Evolutionary conservation across 441 rosid species (phyloP), one percentile per base, ranked within the genome.

Genomic region (Erodium chrysanthum): DNA sequence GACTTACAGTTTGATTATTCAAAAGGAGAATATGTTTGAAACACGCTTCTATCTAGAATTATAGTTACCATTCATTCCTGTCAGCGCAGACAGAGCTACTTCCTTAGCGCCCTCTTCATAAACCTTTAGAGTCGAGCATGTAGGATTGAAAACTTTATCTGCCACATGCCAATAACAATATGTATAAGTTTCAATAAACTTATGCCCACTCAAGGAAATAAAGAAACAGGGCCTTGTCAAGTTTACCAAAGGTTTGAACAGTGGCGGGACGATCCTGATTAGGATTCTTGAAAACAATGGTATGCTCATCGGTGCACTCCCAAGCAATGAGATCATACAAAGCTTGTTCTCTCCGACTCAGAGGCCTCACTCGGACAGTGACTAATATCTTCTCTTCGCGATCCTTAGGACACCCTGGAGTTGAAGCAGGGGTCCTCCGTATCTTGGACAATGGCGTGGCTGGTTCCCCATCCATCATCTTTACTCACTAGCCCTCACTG

Each of bases 81-180:
- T 89, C 79, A 95, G 81, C 54, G 98, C 91, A 69, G 98, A 95
- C 78, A 95, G 72, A 33, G 99, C 99, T 80, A 95, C 96, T 69
- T 87, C 84, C 88, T 95, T 95, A 37, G 92, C 99, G 69, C 96
- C 99, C 63, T 90, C 96, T 77, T 94, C 97, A 62, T 95, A 90
- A 67, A 95, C 99, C 65, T 81, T 52, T 74, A 92, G 97, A 7
- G 96, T 92, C 61, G 84, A 62, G 74, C 79, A 75, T 48, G 79
- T 74, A 44, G 97, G 96, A 71, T 93, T 93, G 78, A 92, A 95
- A 27, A 95, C 99, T 80, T 86, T 88, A 79, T 95, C 98, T 95
- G 88, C 60, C 20, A 52, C 59, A 52, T 31, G 0, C 5, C 3
- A 54, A 54, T 54, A 17, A 50, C 59, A 17, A 50, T 0, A 17